These are phyloP conservation scores for Senna tora DNA, from an alignment of 306 rosid genomes.

Conservation along the genomic window DNA sequence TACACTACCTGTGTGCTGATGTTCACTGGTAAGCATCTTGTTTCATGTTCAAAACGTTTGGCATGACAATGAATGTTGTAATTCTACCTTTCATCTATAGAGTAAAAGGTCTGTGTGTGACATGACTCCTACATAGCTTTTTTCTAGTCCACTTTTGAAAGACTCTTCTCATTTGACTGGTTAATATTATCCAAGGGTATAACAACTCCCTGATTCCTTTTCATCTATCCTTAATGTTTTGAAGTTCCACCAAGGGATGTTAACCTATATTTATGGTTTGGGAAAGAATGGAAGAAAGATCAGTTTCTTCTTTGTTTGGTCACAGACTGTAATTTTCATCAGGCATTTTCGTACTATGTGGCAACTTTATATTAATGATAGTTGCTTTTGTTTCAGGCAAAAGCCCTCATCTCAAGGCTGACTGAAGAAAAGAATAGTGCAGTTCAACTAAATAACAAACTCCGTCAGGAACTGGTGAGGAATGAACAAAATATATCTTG, in stretches of 20 bases:
- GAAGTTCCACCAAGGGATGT: slow-evolving; percentile 1
- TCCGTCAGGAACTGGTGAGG: slow-evolving; percentile 90
- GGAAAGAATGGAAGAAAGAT: not conserved
- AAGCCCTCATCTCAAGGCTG: slow-evolving; percentile 65
- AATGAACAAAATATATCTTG: slow-evolving; percentile 13
- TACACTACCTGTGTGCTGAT: not conserved
- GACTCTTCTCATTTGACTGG: not conserved
- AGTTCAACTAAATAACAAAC: slow-evolving; percentile 65
- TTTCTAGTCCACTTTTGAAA: slow-evolving; percentile 19
- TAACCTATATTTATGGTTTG: not conserved
- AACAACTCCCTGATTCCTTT: slow-evolving; percentile 11
- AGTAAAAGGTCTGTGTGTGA: slow-evolving; percentile 9
- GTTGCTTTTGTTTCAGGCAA: slow-evolving; percentile 57
- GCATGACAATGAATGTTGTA: not conserved
- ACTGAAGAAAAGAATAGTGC: slow-evolving; percentile 77
- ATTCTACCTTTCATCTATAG: not conserved
- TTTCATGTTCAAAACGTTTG: slow-evolving; percentile 19
- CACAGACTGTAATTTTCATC: not conserved
- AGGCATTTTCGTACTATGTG: not conserved
- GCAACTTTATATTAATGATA: slow-evolving; percentile 13
- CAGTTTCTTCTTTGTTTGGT: slow-evolving; percentile 20
- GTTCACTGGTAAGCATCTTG: not conserved
- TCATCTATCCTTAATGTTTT: no score
- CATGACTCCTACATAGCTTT: not conserved
- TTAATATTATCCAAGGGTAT: not conserved